Percentiles rank a stretch among this genome's conserved stretches.
Conservation (phyloP, 306 rosid species). For the Cicer cuneatum region DNA sequence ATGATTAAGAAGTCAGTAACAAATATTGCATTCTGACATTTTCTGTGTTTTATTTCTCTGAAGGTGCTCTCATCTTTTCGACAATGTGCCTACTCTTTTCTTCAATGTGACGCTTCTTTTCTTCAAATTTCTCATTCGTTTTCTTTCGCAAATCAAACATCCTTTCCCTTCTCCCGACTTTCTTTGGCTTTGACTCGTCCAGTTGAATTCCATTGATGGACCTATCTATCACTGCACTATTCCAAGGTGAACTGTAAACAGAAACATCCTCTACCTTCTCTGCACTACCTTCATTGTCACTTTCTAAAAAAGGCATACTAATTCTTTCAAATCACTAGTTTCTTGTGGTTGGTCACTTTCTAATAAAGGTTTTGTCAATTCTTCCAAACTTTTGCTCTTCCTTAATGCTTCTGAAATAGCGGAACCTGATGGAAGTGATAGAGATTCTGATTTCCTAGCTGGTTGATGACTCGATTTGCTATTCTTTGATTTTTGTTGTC, state of each 20-base stretch:
- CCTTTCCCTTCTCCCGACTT: slow-evolving; percentile 74
- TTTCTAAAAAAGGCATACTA: slow-evolving; percentile 44
- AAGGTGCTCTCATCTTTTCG: slow-evolving; percentile 87
- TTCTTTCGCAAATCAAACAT: slow-evolving; percentile 79
- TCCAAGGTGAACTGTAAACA: slow-evolving; percentile 46
- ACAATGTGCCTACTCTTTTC: slow-evolving; percentile 77
- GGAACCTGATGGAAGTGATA: slow-evolving; percentile 38
- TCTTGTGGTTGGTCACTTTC: slow-evolving; percentile 49
- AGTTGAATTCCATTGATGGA: slow-evolving; percentile 47
- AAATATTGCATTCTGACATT: slow-evolving; percentile 35
- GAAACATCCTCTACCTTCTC: slow-evolving; percentile 46
- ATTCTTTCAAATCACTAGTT: slow-evolving; percentile 44
- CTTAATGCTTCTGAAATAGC: slow-evolving; percentile 43
- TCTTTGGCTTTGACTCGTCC: slow-evolving; percentile 62
- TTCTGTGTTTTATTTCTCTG: slow-evolving; percentile 40
- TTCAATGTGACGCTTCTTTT: slow-evolving; percentile 78
- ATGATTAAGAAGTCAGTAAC: slow-evolving; percentile 38
- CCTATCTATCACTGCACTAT: slow-evolving; percentile 43
- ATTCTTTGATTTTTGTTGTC: slow-evolving; percentile 36
- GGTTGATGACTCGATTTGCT: slow-evolving; percentile 47
- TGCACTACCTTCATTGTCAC: slow-evolving; percentile 35
- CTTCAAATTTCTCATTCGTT: slow-evolving; percentile 88
- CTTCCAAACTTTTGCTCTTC: slow-evolving; percentile 46
- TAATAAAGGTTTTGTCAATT: slow-evolving; percentile 60
- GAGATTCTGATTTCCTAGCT: slow-evolving; percentile 50